Evolutionary conservation across 306 rosid species (phyloP), one percentile per base, ranked within the genome.

Genomic region (Luffa aegyptiaca): DNA sequence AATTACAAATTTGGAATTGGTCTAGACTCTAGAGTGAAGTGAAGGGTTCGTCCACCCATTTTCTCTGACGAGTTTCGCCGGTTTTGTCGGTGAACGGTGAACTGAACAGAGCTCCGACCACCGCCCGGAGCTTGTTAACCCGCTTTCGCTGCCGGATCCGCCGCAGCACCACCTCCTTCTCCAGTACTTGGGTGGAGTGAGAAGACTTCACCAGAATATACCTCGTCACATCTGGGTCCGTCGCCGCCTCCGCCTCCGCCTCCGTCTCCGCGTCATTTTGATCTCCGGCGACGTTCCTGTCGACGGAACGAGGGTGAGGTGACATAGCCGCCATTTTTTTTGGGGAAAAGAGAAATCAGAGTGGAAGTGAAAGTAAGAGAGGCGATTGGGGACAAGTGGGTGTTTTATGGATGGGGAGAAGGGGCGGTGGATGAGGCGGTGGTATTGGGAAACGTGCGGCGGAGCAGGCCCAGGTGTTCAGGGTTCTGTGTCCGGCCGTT

Each of bases 21-120:
- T 37, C 33, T 68, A 26, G 36, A 9, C 2, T 49, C 53, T 82
- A 84, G 5, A 72, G 83, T 53, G 90, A 84, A 37, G 90, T 79
- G 56, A 88, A 88, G 42, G 88, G 80, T 18, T 88, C 90, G 55
- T 88, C 89, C 12, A 78, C 58, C 89, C 89, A 86, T 59, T 63
- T 84, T 37, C 36, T 86, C 11, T 74, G 68, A 26, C 63, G 61
- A 49, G 31, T 75, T 14, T 69, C 48, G 12, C 41, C 76, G 18
- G 57, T 20, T 53, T 80, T 72, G 5, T 39, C 31, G 1, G 10
- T 6, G 52, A 76, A 76, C 21, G 87, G 73, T 11, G 80, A 75
- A 26, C 73, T 65, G 75, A 88, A 39, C 49, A 86, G 62, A 68
- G 79, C 26, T 79, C 71, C 79, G 10, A 88, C 49, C 36, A 73